Conservation (phyloP, 805 yeast genomes). For the baker's yeast (Saccharomyces cerevisiae) region DNA sequence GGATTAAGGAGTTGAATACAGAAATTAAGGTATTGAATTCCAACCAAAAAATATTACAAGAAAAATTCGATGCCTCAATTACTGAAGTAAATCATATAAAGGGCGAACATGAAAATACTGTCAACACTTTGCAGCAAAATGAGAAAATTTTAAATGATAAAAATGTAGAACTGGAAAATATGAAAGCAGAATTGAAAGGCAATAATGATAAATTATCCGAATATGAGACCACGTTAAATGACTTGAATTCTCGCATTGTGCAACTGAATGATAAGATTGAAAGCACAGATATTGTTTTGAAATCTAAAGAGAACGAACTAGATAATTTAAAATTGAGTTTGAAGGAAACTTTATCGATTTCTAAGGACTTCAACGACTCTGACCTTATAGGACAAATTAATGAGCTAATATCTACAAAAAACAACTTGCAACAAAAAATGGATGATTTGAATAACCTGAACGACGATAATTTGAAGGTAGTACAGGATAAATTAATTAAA, state of each 20-base stretch:
- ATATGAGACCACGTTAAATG: not conserved
- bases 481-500: not conserved
- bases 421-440: constrained; percentile 11
- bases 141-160: constrained; percentile 8
- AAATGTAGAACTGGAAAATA: constrained; percentile 2
- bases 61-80: constrained; percentile 17
- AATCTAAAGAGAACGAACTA: constrained; percentile 2
- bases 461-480: not conserved
- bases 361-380: constrained; percentile 5
- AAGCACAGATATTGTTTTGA: constrained; percentile 1
- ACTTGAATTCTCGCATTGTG: not conserved
- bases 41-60: constrained; percentile 23
- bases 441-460: constrained; percentile 6
- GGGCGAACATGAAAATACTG: not conserved
- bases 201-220: not conserved
- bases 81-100: constrained; percentile 11
- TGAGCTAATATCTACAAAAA: constrained; percentile 7
- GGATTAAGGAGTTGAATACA: constrained; percentile 15
- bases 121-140: not conserved
- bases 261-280: not conserved
- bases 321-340: not conserved
- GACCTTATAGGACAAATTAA: constrained; percentile 11
- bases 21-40: constrained; percentile 25
- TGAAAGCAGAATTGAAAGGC: not conserved
- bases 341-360: not conserved